phyloP scores from a whole-genome alignment of 495 filamentous ascomycete species.

The Talaromyces ruber region DNA sequence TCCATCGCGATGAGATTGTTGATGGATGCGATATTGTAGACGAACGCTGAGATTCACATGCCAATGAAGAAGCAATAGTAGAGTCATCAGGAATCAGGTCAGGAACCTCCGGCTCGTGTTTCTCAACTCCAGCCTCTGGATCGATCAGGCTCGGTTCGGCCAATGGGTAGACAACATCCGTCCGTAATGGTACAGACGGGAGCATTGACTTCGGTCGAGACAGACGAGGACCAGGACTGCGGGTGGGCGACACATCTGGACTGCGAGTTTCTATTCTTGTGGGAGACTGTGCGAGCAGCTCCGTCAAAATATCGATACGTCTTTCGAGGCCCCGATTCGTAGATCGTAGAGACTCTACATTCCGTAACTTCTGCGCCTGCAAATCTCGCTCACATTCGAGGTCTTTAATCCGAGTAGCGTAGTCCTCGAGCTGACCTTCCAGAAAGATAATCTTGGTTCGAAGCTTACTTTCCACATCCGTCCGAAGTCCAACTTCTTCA shows the following conservation, averaged over 20 bases:
- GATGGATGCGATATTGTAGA: conserved; percentile 6
- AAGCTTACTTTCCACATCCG: conserved; percentile 6
- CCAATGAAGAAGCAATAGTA: conserved; percentile 1
- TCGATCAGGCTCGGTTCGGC: background rate
- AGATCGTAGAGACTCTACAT: conserved; percentile 8
- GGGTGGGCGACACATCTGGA: conserved; percentile 5
- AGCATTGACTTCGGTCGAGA: conserved; percentile 10
- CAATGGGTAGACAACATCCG: background rate
- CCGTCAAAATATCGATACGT: conserved; percentile 11
- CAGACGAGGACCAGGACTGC: conserved; percentile 7
- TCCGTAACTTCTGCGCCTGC: conserved; percentile 10
- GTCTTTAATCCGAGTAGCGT: conserved; percentile 3
- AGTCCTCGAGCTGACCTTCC: conserved; percentile 8
- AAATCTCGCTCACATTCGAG: conserved; percentile 9
- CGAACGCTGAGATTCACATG: conserved; percentile 7
- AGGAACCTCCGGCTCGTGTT: background rate
- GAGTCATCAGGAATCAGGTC: conserved; percentile 7
- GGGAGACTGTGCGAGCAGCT: conserved; percentile 10
- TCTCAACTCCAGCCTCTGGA: background rate
- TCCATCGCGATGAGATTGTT: conserved; percentile 6
- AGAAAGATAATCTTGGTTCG: conserved; percentile 8
- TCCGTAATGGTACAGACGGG: background rate
- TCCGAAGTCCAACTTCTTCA: conserved; percentile 6
- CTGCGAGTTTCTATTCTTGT: conserved; percentile 2
- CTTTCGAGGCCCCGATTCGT: conserved; percentile 9